phyloP scores from a whole-genome alignment of 345 rosid species.

The Gynandropsis gynandra region DNA sequence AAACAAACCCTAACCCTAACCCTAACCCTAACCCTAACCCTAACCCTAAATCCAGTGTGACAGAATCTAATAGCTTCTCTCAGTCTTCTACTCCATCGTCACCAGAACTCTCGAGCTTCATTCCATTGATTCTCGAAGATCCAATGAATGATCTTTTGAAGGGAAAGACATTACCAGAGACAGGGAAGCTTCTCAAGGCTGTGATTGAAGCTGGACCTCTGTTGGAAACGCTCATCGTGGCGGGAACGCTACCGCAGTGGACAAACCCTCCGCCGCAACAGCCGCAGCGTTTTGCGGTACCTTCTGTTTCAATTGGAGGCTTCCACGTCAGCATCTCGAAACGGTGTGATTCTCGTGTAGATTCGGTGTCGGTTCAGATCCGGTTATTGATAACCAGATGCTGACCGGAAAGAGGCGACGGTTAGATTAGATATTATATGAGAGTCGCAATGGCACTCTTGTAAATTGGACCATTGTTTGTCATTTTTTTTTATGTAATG shows the following conservation, averaged over 20 bases:
- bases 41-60: conserved; percentile 43
- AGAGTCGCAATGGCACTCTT: conserved; percentile 1
- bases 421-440: conserved; percentile 26
- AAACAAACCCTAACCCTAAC: conserved; percentile 19
- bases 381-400: conserved; percentile 19
- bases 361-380: conserved; percentile 27
- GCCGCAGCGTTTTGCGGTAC: conserved; percentile 20
- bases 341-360: conserved; percentile 41
- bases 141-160: conserved; percentile 28
- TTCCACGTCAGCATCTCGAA: conserved; percentile 10
- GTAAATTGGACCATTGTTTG: conserved; percentile 8
- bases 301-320: conserved; percentile 32
- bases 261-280: conserved; percentile 70
- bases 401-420: conserved; percentile 51
- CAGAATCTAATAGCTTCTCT: conserved; percentile 61
- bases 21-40: too few relatives aligned
- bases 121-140: conserved; percentile 29
- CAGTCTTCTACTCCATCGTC: conserved; percentile 63
- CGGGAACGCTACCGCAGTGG: conserved; percentile 86
- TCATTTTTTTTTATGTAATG: background rate
- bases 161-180: conserved; percentile 65
- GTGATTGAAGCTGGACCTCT: conserved; percentile 86
- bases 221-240: conserved; percentile 68
- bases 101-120: conserved; percentile 53
- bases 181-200: conserved; percentile 81